These are phyloP conservation scores for Setomelanomma holmii DNA, from an alignment of 2,329 filamentous ascomycete species.

Conservation along the genomic window DNA sequence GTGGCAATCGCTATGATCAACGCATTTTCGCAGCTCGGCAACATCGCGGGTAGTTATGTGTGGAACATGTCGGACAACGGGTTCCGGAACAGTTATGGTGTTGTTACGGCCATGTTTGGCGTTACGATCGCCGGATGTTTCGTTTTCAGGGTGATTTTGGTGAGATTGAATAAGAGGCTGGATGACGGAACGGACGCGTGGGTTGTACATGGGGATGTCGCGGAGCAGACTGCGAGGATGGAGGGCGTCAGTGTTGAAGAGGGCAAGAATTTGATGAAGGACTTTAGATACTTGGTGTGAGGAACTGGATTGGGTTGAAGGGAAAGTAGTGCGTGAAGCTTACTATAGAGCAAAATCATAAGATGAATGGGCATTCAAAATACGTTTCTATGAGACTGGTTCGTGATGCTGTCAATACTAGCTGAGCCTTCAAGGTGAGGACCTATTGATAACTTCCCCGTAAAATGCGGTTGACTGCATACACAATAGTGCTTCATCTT, in stretches of 20 bases:
- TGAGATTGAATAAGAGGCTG: constrained; percentile 40
- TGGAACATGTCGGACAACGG: constrained; percentile 67
- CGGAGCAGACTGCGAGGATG: constrained; percentile 36
- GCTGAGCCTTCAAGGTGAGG: too few relatives aligned
- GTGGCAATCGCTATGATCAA: constrained; percentile 69
- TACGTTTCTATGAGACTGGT: too few relatives aligned
- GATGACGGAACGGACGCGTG: constrained; percentile 39
- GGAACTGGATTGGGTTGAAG: neutral
- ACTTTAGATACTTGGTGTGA: constrained; percentile 44
- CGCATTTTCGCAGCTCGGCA: constrained; percentile 51
- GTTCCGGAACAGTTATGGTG: constrained; percentile 69
- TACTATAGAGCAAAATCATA: too few relatives aligned
- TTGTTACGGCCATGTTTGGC: constrained; percentile 70
- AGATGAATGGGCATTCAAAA: too few relatives aligned
- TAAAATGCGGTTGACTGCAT: too few relatives aligned
- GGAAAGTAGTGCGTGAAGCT: neutral
- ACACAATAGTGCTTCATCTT: too few relatives aligned
- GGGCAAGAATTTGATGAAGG: constrained; percentile 33
- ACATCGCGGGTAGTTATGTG: constrained; percentile 66
- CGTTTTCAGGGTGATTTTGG: constrained; percentile 37
- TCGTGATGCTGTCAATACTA: too few relatives aligned
- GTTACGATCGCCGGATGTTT: constrained; percentile 62
- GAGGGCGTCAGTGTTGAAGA: constrained; percentile 41
- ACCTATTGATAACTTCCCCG: too few relatives aligned
- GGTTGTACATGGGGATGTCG: constrained; percentile 36